A percentile compares a stretch with the other conserved stretches of the same genome.
These are phyloP conservation scores for Calonectria fujianensis DNA, from an alignment of 2,329 filamentous ascomycete species.

Conservation along the genomic window DNA sequence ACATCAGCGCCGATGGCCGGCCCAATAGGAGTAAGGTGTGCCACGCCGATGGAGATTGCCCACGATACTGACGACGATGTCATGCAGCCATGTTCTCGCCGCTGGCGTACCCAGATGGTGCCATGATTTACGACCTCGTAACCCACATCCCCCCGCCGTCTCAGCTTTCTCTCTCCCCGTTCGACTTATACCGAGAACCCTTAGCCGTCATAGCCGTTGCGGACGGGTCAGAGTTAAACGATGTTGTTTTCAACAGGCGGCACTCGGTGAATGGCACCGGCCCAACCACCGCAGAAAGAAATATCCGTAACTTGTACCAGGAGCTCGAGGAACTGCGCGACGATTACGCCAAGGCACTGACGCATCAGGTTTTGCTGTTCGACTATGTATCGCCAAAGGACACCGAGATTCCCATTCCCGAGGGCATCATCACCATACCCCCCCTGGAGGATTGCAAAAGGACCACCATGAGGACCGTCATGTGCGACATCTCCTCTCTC, in stretches of 20 bases:
- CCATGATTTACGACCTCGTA: constrained; percentile 91
- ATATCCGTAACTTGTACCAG: constrained; percentile 76
- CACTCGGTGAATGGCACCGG: constrained; percentile 71
- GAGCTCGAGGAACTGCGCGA: constrained; percentile 83
- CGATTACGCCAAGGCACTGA: constrained; percentile 83
- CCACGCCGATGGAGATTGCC: constrained; percentile 29
- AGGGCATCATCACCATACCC: constrained; percentile 83
- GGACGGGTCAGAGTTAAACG: constrained; percentile 83
- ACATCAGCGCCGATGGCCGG: constrained; percentile 89
- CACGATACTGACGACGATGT: constrained; percentile 45
- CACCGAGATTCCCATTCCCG: constrained; percentile 73
- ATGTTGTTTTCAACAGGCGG: constrained; percentile 72
- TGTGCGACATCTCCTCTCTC: constrained; percentile 86
- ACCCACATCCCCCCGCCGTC: constrained; percentile 87
- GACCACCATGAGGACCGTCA: constrained; percentile 87
- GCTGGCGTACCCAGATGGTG: constrained; percentile 88
- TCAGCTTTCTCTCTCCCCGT: constrained; percentile 87
- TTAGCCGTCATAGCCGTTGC: constrained; percentile 89
- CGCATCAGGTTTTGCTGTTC: constrained; percentile 88
- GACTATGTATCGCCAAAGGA: constrained; percentile 76
- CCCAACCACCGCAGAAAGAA: constrained; percentile 72
- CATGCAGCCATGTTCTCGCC: constrained; percentile 92
- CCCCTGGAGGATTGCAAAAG: constrained; percentile 79
- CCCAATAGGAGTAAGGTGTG: constrained; percentile 84
- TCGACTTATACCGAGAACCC: constrained; percentile 92